Conservation (phyloP, 2,329 filamentous ascomycete species). For the Penicillium sp. region DNA sequence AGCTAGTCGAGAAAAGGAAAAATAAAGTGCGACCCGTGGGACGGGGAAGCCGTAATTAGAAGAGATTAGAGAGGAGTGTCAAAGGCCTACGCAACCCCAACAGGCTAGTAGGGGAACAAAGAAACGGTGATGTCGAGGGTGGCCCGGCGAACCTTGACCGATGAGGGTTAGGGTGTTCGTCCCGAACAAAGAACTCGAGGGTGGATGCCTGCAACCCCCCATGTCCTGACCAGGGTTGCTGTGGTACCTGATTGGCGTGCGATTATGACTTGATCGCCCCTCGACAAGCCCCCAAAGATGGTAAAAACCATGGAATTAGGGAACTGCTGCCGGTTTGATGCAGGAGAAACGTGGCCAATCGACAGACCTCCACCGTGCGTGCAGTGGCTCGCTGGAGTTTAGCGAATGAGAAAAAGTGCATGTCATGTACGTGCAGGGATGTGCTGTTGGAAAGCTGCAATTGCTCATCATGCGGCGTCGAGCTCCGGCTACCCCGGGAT, state of each 20-base stretch:
- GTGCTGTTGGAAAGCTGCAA: slow-evolving; percentile 64
- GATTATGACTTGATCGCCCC: neutral
- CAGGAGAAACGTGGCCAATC: slow-evolving; percentile 3
- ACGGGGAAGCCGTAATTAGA: slow-evolving; percentile 8
- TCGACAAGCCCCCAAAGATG: neutral
- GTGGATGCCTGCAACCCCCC: slow-evolving; percentile 2
- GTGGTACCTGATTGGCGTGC: slow-evolving; percentile 9
- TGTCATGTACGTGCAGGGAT: slow-evolving; percentile 5
- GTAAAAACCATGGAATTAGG: neutral
- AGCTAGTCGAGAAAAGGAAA: neutral
- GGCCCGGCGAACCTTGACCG: slow-evolving; percentile 14
- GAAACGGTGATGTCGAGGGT: slow-evolving; percentile 8
- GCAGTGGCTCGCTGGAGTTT: neutral
- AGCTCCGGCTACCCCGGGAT: slow-evolving; percentile 3
- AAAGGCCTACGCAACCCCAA: neutral
- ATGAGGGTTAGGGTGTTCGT: slow-evolving; percentile 7
- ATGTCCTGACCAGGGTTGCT: slow-evolving; percentile 11
- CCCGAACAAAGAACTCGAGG: slow-evolving; percentile 17
- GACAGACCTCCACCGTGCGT: neutral
- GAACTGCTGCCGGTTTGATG: neutral
- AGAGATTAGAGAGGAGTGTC: neutral
- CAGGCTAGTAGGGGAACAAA: slow-evolving; percentile 11
- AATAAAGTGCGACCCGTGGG: slow-evolving; percentile 14
- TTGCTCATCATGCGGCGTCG: slow-evolving; percentile 20
- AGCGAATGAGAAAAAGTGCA: neutral